Conservation (phyloP, 805 yeast genomes). For the Monosporozyma siamensis region DNA sequence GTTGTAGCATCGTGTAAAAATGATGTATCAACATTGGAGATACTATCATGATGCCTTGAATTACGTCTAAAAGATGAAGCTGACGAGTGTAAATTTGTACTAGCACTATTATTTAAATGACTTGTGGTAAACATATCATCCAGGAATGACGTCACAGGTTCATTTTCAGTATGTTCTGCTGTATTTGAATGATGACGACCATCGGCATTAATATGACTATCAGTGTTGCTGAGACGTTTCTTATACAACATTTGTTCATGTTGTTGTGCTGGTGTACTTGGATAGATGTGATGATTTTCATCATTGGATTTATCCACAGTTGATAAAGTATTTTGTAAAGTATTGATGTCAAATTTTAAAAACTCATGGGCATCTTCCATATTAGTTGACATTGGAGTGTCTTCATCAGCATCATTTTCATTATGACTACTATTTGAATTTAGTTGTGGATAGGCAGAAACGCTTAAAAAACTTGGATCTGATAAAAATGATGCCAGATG, state of each 20-base stretch:
- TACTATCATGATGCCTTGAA: not conserved
- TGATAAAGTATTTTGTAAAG: not conserved
- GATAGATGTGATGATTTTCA: slow-evolving; percentile 1
- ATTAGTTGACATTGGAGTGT: not conserved
- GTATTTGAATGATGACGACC: no score
- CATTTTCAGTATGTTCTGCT: not conserved
- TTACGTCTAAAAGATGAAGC: not conserved
- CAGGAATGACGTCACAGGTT: slow-evolving; percentile 12
- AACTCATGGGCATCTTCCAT: slow-evolving; percentile 4
- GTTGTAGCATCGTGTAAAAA: not conserved
- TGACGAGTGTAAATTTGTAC: not conserved
- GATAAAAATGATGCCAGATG: not conserved
- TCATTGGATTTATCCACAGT: not conserved
- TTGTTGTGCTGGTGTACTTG: slow-evolving; percentile 18
- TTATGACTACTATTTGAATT: not conserved
- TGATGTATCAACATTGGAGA: not conserved
- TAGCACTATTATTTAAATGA: not conserved
- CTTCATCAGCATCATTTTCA: not conserved
- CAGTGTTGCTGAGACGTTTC: not conserved
- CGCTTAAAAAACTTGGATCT: slow-evolving; percentile 4
- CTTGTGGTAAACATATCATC: slow-evolving; percentile 18
- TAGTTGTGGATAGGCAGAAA: slow-evolving; percentile 2
- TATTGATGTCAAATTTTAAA: slow-evolving; percentile 1
- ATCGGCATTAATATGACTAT: no score
- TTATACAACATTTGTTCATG: slow-evolving; percentile 15